A percentile compares a stretch with the other conserved stretches of the same genome.
Conservation (phyloP, 805 yeast genomes). For the Kluyveromyces lactis region DNA sequence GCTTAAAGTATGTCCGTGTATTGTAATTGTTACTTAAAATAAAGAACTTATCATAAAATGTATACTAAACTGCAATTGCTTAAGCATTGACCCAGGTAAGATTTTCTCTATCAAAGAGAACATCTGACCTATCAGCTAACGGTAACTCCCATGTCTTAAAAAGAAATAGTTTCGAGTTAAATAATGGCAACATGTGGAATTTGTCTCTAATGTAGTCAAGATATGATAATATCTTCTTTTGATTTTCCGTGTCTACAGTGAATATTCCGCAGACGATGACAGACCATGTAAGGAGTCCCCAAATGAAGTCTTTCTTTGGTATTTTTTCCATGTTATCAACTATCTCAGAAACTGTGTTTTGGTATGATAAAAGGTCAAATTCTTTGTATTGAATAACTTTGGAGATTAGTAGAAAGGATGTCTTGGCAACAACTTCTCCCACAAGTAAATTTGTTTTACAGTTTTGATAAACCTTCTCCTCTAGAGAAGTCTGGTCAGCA, state of each 20-base stretch:
- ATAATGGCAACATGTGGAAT: constrained; percentile 8
- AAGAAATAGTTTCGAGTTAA: constrained; percentile 8
- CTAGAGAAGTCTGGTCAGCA: constrained; percentile 13
- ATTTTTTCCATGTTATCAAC: constrained; percentile 10
- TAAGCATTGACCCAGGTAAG: constrained; percentile 8
- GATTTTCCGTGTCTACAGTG: constrained; percentile 8
- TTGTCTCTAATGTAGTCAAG: constrained; percentile 8
- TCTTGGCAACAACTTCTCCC: constrained; percentile 13
- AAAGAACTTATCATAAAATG: no score
- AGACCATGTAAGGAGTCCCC: constrained; percentile 17
- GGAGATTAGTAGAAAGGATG: constrained; percentile 14
- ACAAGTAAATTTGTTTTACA: constrained; percentile 12
- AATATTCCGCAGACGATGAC: constrained; percentile 14
- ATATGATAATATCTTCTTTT: constrained; percentile 9
- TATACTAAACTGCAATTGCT: not conserved
- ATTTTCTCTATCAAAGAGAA: constrained; percentile 9
- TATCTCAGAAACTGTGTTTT: constrained; percentile 10
- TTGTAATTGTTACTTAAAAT: no score
- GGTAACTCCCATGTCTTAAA: constrained; percentile 9
- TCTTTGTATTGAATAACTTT: constrained; percentile 11
- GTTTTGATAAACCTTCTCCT: constrained; percentile 10
- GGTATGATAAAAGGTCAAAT: constrained; percentile 8
- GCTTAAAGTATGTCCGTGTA: no score
- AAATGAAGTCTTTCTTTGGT: constrained; percentile 12
- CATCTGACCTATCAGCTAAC: constrained; percentile 4